phyloP scores from a whole-genome alignment of 2,329 filamentous ascomycete species.

The Exophiala calicioides region DNA sequence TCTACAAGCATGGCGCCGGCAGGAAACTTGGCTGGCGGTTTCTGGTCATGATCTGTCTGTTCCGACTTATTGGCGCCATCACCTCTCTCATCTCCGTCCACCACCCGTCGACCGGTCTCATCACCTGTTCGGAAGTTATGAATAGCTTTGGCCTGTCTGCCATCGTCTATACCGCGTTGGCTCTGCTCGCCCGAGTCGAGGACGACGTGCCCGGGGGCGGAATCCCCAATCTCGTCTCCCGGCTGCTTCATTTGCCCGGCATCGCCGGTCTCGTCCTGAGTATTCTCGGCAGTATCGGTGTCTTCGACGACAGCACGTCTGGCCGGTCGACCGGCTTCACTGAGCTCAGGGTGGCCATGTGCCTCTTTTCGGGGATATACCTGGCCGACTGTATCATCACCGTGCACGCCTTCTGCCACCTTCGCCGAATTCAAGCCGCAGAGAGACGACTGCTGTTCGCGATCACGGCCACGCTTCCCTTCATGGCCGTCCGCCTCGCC shows the following conservation, averaged over 20 bases:
- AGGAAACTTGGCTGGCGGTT: conserved; percentile 56
- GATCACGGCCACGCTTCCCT: conserved; percentile 47
- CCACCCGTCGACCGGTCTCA: conserved; percentile 41
- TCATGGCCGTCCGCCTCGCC: conserved; percentile 53
- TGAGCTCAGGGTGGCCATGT: conserved; percentile 46
- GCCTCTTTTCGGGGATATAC: conserved; percentile 47
- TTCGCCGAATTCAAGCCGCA: conserved; percentile 40
- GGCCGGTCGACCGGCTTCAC: conserved; percentile 35
- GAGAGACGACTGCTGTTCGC: conserved; percentile 52
- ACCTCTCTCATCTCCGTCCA: conserved; percentile 54
- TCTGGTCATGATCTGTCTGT: conserved; percentile 54
- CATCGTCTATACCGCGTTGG: conserved; percentile 50
- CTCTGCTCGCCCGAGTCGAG: conserved; percentile 44
- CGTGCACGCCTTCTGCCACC: conserved; percentile 32
- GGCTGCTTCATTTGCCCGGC: conserved; percentile 36
- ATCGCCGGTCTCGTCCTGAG: conserved; percentile 40
- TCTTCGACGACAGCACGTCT: conserved; percentile 33
- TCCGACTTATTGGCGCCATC: conserved; percentile 53
- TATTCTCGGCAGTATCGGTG: conserved; percentile 49
- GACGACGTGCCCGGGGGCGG: conserved; percentile 21
- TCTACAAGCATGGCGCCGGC: conserved; percentile 41
- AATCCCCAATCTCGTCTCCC: conserved; percentile 34
- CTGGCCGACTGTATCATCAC: conserved; percentile 37
- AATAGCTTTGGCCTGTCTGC: conserved; percentile 53
- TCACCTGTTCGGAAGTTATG: conserved; percentile 47